Evolutionary conservation across 306 rosid species (phyloP).

Genomic region (Parietaria judaica): DNA sequence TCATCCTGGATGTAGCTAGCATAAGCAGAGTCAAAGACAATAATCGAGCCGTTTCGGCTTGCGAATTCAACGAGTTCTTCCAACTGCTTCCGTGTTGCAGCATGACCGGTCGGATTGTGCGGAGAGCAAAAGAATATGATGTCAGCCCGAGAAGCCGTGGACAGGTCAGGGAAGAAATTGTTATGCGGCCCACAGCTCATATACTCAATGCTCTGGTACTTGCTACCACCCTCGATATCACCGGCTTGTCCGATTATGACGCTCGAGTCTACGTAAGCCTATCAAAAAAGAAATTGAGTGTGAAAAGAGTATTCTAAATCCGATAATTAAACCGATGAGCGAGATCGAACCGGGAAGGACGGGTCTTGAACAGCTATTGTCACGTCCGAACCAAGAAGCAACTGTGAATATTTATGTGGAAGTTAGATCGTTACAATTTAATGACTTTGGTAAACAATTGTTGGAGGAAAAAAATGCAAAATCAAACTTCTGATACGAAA

Average conservation of each 20-base stretch:
- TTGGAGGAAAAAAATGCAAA: background rate
- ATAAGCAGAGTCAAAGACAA: conserved; percentile 60
- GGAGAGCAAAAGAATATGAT: conserved; percentile 76
- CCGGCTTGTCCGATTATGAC: conserved; percentile 67
- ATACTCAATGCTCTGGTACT: conserved; percentile 54
- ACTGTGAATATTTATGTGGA: conserved; percentile 28
- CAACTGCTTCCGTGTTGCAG: conserved; percentile 60
- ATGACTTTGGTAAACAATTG: background rate
- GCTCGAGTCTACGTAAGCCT: conserved; percentile 74
- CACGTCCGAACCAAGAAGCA: conserved; percentile 57
- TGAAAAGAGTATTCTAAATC: background rate
- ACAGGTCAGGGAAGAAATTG: conserved; percentile 53
- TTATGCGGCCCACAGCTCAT: conserved; percentile 49
- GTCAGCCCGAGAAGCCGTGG: conserved; percentile 37
- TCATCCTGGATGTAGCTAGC: conserved; percentile 51
- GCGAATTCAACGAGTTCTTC: conserved; percentile 53
- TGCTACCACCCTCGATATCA: conserved; percentile 16
- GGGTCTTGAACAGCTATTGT: conserved; percentile 63
- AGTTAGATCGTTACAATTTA: conserved; percentile 11
- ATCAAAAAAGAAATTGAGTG: conserved; percentile 5
- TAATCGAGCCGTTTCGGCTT: conserved; percentile 58
- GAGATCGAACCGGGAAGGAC: conserved; percentile 51
- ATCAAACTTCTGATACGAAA: background rate
- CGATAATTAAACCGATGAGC: too few relatives aligned
- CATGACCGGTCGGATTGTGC: conserved; percentile 77